Conservation (phyloP, 768 basidiomycete species). For the Tephrocybe rancida region DNA sequence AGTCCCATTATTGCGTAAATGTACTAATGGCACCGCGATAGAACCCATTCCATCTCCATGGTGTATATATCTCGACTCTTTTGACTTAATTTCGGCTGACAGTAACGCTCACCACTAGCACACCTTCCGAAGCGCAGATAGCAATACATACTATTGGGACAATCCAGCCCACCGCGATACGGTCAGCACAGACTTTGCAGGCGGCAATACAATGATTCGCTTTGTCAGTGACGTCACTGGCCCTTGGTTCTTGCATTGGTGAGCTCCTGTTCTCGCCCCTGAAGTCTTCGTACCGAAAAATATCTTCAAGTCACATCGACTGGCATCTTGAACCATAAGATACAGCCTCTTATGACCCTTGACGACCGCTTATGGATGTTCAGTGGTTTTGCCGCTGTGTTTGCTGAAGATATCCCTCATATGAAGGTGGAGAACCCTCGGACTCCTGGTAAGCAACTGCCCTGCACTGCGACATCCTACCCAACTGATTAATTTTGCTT, state of each 20-base stretch:
- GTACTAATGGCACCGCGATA: not conserved
- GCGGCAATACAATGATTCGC: slow-evolving; percentile 31
- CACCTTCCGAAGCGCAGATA: not conserved
- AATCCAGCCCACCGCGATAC: not conserved
- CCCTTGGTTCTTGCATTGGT: slow-evolving; percentile 27
- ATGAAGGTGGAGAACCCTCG: slow-evolving; percentile 19
- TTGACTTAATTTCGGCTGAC: not conserved
- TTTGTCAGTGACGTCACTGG: slow-evolving; percentile 24
- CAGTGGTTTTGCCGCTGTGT: slow-evolving; percentile 32
- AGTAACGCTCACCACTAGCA: not conserved
- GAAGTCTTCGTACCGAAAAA: not conserved
- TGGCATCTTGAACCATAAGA: slow-evolving; percentile 39
- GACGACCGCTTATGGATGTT: not conserved
- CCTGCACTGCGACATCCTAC: too few relatives aligned
- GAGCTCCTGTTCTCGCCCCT: not conserved
- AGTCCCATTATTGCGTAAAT: too few relatives aligned
- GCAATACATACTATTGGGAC: slow-evolving; percentile 21
- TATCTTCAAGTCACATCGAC: slow-evolving; percentile 30
- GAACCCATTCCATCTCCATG: slow-evolving; percentile 19
- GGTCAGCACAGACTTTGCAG: slow-evolving; percentile 10
- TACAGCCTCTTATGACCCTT: not conserved
- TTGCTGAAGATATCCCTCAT: slow-evolving; percentile 30
- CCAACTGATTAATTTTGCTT: not conserved
- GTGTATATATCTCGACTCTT: not conserved
- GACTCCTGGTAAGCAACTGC: slow-evolving; percentile 20